These are phyloP conservation scores for Trichomonas gallinae DNA, from an alignment of 208 protist genomes.

Conservation along the genomic window DNA sequence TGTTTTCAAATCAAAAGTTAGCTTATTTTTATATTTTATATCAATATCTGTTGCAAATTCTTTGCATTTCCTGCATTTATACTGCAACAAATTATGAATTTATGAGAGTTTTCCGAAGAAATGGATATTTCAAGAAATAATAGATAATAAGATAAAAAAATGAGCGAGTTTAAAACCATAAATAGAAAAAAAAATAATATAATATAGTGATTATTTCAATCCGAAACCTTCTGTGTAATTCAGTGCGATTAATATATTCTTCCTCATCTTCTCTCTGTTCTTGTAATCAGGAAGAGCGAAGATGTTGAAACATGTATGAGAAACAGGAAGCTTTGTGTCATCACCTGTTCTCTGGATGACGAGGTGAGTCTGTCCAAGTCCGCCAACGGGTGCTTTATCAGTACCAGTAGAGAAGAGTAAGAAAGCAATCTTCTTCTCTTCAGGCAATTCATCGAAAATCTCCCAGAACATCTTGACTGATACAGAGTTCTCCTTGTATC, in stretches of 20 bases:
- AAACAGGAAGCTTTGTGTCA: constrained; percentile 48
- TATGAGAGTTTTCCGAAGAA: no score
- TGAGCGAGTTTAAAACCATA: no score
- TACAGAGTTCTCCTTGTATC: constrained; percentile 33
- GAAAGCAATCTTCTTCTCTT: constrained; percentile 44
- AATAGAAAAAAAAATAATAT: neutral
- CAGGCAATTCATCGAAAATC: constrained; percentile 40
- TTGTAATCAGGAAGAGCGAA: constrained; percentile 62
- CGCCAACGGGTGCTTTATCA: constrained; percentile 22
- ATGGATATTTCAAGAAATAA: no score
- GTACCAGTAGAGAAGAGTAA: constrained; percentile 51
- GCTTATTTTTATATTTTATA: no score
- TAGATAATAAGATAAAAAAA: no score
- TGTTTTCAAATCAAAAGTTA: no score
- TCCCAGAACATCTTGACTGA: constrained; percentile 47
- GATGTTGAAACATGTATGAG: constrained; percentile 68
- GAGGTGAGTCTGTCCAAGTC: neutral
- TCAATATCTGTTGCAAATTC: no score
- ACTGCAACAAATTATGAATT: no score
- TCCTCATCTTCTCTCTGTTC: constrained; percentile 47
- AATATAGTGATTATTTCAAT: constrained; percentile 29
- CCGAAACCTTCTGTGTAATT: constrained; percentile 40
- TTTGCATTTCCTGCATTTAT: no score
- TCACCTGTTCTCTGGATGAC: constrained; percentile 30
- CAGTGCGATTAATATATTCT: constrained; percentile 41